Evolutionary conservation across 2,329 filamentous ascomycete genomes (phyloP).

Genomic region (Apiospora marii): DNA sequence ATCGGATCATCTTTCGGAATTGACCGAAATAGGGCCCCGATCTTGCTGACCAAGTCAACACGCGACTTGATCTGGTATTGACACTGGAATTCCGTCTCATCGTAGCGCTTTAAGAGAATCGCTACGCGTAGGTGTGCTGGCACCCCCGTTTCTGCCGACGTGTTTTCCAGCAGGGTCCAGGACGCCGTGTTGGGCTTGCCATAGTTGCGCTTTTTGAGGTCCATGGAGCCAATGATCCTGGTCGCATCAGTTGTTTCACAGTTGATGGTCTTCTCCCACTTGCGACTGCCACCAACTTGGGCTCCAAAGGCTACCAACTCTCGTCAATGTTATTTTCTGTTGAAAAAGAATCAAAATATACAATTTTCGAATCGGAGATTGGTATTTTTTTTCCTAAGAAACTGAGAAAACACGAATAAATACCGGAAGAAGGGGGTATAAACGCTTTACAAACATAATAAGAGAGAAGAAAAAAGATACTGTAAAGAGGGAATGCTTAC

Average conservation of each 20-base stretch:
- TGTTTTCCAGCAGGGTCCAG: neutral
- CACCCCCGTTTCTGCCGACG: neutral
- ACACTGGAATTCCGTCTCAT: neutral
- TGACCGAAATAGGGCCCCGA: neutral
- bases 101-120: neutral
- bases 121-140: neutral
- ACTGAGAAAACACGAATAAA: no score
- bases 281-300: neutral
- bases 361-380: no score
- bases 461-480: no score
- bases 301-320: neutral
- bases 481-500: no score
- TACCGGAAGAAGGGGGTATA: no score
- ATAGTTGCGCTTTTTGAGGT: neutral
- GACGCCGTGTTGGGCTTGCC: neutral
- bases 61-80: neutral
- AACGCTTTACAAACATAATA: no score
- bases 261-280: neutral
- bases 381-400: no score
- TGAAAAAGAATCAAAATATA: no score
- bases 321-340: no score
- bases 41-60: neutral
- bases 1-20: neutral
- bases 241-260: neutral
- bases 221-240: neutral